Evolutionary conservation across 139 green algal genomes (phyloP).

Genomic region (Closterium sp.): DNA sequence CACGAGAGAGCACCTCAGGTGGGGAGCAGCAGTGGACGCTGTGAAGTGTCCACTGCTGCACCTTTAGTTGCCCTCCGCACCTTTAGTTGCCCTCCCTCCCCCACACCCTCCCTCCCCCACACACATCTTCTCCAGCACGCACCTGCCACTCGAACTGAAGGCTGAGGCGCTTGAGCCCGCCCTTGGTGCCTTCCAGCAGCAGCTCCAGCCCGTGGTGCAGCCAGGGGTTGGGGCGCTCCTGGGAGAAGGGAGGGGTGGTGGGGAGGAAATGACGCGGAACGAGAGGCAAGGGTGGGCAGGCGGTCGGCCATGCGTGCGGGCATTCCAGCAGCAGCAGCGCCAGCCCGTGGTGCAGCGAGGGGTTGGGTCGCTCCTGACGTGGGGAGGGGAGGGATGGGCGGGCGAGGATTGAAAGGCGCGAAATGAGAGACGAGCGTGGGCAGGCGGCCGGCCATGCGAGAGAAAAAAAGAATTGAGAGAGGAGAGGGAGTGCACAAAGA

Average conservation of each 20-base stretch:
- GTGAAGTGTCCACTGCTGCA: too few relatives aligned
- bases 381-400: too few relatives aligned
- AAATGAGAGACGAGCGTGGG: too few relatives aligned
- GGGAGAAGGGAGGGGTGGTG: neutral
- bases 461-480: too few relatives aligned
- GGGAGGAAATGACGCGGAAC: too few relatives aligned
- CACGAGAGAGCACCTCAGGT: too few relatives aligned
- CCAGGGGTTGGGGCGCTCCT: slow-evolving; percentile 37
- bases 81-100: neutral
- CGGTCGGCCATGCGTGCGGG: neutral
- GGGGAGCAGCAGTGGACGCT: too few relatives aligned
- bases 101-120: neutral
- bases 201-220: slow-evolving; percentile 29
- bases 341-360: slow-evolving; percentile 24
- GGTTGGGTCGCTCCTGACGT: slow-evolving; percentile 23
- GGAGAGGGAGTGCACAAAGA: too few relatives aligned
- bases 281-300: too few relatives aligned
- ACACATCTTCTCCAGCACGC: neutral
- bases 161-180: neutral
- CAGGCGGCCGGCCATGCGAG: too few relatives aligned
- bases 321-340: slow-evolving; percentile 9
- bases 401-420: too few relatives aligned
- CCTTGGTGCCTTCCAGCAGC: neutral
- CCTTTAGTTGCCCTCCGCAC: too few relatives aligned
- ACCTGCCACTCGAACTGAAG: slow-evolving; percentile 17